These are phyloP conservation scores for Eucalyptus pauciflora DNA, from an alignment of 345 rosid genomes.

Conservation along the genomic window DNA sequence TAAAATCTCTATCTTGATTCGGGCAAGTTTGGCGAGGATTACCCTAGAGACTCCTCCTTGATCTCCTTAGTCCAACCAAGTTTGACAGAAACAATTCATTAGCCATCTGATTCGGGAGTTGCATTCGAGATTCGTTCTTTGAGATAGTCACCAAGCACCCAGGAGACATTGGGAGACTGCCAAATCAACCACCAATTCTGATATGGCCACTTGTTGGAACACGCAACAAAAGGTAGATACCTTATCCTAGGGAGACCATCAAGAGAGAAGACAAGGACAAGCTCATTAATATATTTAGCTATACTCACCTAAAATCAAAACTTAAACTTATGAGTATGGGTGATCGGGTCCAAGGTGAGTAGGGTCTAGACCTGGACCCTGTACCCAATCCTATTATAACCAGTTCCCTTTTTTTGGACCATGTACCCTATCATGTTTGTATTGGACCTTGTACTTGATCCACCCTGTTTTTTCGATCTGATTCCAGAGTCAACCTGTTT, in stretches of 20 bases:
- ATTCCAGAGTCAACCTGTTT: too few species aligned
- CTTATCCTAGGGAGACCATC: background rate
- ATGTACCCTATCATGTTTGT: too few species aligned
- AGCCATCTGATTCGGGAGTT: background rate
- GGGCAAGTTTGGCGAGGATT: background rate
- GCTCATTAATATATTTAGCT: background rate
- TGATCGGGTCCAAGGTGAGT: too few species aligned
- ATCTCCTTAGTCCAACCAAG: background rate
- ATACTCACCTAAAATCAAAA: background rate
- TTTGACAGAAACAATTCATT: background rate
- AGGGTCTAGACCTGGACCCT: too few species aligned
- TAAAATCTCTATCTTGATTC: background rate
- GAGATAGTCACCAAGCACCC: background rate
- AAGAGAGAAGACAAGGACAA: background rate
- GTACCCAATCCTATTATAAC: too few species aligned
- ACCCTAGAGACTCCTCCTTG: background rate
- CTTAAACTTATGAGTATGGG: background rate
- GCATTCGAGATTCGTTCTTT: background rate
- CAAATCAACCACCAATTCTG: rapidly evolving
- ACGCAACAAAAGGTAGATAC: background rate
- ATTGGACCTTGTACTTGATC: too few species aligned
- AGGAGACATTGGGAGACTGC: background rate
- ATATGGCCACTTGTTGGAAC: background rate
- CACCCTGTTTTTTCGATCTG: too few species aligned
- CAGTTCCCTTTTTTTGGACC: too few species aligned